A percentile compares a stretch with the other conserved stretches of the same genome.
Evolutionary conservation across 495 filamentous ascomycete species (phyloP).

Genomic region (Tirmania nivea): DNA sequence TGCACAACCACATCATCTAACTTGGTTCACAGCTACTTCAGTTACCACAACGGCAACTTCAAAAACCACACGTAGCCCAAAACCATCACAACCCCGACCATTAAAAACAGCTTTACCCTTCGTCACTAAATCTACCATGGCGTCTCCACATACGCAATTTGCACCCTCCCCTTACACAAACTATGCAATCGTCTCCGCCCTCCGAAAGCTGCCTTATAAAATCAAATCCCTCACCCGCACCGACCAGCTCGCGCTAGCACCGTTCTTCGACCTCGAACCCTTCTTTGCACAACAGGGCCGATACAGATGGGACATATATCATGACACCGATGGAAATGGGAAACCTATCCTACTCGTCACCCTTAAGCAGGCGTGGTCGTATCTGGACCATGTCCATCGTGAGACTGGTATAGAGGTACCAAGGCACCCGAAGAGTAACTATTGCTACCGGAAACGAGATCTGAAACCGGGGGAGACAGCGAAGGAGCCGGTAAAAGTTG

Average conservation of each 20-base stretch:
- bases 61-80: no score
- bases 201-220: constrained; percentile 12
- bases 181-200: not conserved
- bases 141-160: no score
- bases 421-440: not conserved
- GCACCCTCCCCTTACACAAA: not conserved
- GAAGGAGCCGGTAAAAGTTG: not conserved
- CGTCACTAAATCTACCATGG: no score
- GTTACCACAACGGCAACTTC: no score
- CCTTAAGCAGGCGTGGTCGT: constrained; percentile 7
- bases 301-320: constrained; percentile 14
- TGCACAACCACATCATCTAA: no score
- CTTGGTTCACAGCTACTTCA: no score
- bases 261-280: constrained; percentile 13
- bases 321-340: constrained; percentile 8
- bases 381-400: constrained; percentile 7
- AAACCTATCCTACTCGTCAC: constrained; percentile 10
- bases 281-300: constrained; percentile 5
- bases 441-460: not conserved
- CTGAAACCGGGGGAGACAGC: not conserved
- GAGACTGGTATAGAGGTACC: constrained; percentile 7
- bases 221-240: constrained; percentile 7
- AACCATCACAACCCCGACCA: no score
- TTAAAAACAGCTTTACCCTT: no score
- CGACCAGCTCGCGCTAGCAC: constrained; percentile 13